These are phyloP conservation scores for Arachis hypogaea DNA, from an alignment of 306 rosid genomes.

Conservation along the genomic window DNA sequence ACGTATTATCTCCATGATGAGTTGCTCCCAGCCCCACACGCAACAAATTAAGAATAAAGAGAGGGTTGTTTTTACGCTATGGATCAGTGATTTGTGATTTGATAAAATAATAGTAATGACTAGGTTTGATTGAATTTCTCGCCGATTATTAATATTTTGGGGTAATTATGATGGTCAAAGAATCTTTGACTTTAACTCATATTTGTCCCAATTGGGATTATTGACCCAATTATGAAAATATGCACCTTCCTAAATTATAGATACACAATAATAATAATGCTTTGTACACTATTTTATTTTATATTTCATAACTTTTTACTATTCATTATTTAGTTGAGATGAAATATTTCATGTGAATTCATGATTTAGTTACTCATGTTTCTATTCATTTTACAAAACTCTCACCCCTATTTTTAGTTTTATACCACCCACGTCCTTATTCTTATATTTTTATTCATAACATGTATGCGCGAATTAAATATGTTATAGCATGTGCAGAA, in stretches of 20 bases:
- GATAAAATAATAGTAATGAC: conserved; percentile 5
- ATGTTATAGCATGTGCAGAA: no score
- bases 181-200: conserved; percentile 36
- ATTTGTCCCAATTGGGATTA: conserved; percentile 34
- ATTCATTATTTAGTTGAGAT: no score
- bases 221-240: conserved; percentile 52
- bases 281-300: no score
- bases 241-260: background rate
- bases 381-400: no score
- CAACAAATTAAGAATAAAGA: background rate
- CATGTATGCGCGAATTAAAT: no score
- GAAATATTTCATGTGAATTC: no score
- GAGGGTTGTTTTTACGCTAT: no score
- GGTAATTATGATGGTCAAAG: conserved; percentile 44
- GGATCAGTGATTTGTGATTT: conserved; percentile 2
- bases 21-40: background rate
- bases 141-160: background rate
- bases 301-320: no score
- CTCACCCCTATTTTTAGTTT: no score
- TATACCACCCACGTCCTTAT: no score
- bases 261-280: background rate
- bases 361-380: no score
- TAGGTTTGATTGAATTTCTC: conserved; percentile 20
- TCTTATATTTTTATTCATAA: no score
- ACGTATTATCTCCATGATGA: background rate